Evolutionary conservation across 2,329 filamentous ascomycete species (phyloP).

Genomic region (Neonectria hederae): DNA sequence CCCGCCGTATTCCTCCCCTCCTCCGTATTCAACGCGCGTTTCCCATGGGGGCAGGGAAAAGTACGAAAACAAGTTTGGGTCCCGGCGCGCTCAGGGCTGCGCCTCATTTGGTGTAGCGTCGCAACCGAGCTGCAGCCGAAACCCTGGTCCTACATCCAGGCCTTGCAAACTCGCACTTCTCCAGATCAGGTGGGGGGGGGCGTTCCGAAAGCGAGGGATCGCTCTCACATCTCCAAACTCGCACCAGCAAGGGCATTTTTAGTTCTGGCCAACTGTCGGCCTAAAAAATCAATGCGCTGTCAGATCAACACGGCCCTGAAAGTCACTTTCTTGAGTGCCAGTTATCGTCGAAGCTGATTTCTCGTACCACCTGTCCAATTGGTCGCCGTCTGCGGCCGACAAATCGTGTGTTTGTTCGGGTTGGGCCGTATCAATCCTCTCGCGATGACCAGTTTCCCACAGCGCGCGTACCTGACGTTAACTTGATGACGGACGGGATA

Average conservation of each 20-base stretch:
- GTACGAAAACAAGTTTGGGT: slow-evolving; percentile 1
- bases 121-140: neutral
- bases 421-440: neutral
- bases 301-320: neutral
- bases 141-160: neutral
- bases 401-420: neutral
- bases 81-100: neutral
- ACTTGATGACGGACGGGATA: neutral
- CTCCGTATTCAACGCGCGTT: neutral
- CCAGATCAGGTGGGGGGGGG: slow-evolving; percentile 1
- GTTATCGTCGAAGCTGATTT: neutral
- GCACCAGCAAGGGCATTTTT: neutral
- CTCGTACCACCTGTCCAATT: neutral
- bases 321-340: neutral
- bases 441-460: neutral
- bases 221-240: neutral
- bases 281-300: neutral
- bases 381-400: neutral
- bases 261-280: too few species aligned
- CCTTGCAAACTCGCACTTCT: neutral
- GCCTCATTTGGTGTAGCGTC: neutral
- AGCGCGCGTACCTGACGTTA: neutral
- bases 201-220: neutral
- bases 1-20: neutral
- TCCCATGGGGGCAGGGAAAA: neutral